Conservation (phyloP, 139 green algal species). For the Haematococcus sp. region DNA sequence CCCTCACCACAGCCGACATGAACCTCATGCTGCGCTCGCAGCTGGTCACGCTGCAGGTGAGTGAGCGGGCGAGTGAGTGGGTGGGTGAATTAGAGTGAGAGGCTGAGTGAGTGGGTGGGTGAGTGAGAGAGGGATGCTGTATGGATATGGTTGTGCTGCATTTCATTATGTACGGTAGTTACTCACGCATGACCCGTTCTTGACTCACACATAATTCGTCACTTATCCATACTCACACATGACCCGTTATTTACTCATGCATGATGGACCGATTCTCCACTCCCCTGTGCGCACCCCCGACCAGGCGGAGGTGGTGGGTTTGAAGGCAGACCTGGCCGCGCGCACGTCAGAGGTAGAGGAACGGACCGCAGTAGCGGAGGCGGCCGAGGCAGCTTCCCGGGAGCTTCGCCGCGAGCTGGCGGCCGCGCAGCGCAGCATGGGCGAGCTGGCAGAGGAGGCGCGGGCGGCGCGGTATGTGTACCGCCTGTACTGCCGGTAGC, state of each 20-base stretch:
- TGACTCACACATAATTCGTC: no score
- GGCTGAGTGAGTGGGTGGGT: no score
- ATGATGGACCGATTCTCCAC: no score
- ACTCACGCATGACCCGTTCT: no score
- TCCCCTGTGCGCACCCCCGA: no score
- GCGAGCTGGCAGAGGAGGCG: constrained; percentile 18
- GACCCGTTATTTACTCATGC: no score
- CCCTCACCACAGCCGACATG: constrained; percentile 7
- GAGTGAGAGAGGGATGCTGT: no score
- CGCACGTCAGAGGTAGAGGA: constrained; percentile 8
- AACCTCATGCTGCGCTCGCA: constrained; percentile 27
- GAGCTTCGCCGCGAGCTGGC: constrained; percentile 20
- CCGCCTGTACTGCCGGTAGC: not conserved
- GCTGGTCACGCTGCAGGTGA: constrained; percentile 9
- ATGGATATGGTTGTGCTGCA: no score
- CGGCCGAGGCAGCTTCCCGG: not conserved
- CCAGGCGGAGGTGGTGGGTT: constrained; percentile 13
- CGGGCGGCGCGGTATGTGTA: not conserved
- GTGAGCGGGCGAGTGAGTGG: not conserved
- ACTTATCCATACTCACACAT: no score
- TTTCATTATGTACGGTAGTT: no score
- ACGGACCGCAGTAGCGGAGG: not conserved
- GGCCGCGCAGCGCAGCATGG: not conserved
- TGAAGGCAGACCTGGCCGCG: not conserved
- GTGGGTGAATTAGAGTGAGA: no score